Conservation (phyloP, 1,284 basidiomycete species). For the Irpex sp. region DNA sequence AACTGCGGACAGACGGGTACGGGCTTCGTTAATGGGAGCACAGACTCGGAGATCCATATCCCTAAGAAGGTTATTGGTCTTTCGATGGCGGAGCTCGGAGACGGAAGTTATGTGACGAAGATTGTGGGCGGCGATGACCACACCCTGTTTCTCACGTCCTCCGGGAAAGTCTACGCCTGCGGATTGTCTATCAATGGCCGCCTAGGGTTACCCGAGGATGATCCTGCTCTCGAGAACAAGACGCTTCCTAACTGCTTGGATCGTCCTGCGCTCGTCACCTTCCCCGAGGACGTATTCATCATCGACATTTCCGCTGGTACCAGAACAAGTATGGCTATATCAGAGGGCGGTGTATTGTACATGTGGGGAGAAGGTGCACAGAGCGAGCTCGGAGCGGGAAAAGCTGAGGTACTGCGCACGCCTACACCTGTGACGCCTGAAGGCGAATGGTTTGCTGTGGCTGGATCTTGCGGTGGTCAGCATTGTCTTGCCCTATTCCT, state of each 20-base stretch:
- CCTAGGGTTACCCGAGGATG: constrained; percentile 66
- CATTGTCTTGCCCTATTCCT: constrained; percentile 66
- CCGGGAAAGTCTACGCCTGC: constrained; percentile 80
- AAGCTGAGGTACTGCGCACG: constrained; percentile 51
- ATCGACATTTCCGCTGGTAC: constrained; percentile 73
- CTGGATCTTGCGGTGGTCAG: constrained; percentile 64
- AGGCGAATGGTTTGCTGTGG: constrained; percentile 54
- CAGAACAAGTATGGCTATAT: constrained; percentile 81
- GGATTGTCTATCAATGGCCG: constrained; percentile 79
- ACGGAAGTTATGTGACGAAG: constrained; percentile 64
- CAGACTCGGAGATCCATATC: constrained; percentile 52
- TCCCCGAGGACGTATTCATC: constrained; percentile 64
- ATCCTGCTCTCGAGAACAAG: constrained; percentile 49
- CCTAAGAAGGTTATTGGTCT: constrained; percentile 70
- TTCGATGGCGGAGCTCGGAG: constrained; percentile 57
- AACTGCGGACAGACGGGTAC: constrained; percentile 67
- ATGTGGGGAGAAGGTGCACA: constrained; percentile 83
- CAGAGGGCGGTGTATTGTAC: constrained; percentile 73
- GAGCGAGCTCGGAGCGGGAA: constrained; percentile 62
- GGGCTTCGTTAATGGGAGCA: constrained; percentile 42
- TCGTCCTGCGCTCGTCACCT: constrained; percentile 61
- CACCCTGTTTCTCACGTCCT: constrained; percentile 79
- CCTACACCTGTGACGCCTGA: constrained; percentile 58
- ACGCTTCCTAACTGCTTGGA: constrained; percentile 50
- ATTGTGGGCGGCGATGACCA: constrained; percentile 87